Base-by-base conservation (phyloP, 2,329 filamentous ascomycete genomes). In the Iodosphaeria phyllophila region DNA sequence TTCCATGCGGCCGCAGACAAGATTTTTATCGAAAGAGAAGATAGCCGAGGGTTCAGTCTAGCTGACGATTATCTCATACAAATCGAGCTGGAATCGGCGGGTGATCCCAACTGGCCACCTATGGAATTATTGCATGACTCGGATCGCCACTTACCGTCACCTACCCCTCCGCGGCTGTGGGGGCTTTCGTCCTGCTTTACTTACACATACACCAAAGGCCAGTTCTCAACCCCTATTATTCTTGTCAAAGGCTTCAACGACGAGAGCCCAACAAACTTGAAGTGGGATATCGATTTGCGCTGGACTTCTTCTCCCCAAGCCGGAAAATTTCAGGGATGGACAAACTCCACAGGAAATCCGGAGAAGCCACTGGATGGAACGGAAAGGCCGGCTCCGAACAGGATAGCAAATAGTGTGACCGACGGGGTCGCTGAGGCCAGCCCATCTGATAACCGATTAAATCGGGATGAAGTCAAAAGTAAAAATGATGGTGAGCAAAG, bases 1-100 rank as follows among this genome's bases (percentile, higher is more conserved):
- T 68, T 69, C 31, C 50, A 51, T 18, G 47, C 70, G 8, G 58
- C 63, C 4, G 50, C 58, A 17, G 56, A 63, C 14, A 61, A 56
- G 32, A 55, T 69, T 18, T 49, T 51, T 15, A 43, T 67, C 25
- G 52, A 60, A 32, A 47, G 56, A 21, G 48, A 50, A 24, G 57
- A 63, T 23, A 54, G 59, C 13, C 43, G 46, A 16, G 46, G 50
- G 5, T 58, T 60, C 34, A 55, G 54, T 30, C 42, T 65, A 19
- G 58, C 55, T 16, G 52, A 62, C 24, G 44, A 46, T 13, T 70
- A 69, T 39, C 47, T 52, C 29, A 39, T 69, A 9, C 44, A 50
- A 12, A 44, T 67, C 19, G 62, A 69, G 35, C 42, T 70, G 10
- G 59, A 63, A 35, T 56, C 62, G 6, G 54, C 54, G 5, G 54